Evolutionary conservation across 2,329 filamentous ascomycete species (phyloP), one percentile per base, ranked within the genome.

Genomic region (Diaporthe australafricana): DNA sequence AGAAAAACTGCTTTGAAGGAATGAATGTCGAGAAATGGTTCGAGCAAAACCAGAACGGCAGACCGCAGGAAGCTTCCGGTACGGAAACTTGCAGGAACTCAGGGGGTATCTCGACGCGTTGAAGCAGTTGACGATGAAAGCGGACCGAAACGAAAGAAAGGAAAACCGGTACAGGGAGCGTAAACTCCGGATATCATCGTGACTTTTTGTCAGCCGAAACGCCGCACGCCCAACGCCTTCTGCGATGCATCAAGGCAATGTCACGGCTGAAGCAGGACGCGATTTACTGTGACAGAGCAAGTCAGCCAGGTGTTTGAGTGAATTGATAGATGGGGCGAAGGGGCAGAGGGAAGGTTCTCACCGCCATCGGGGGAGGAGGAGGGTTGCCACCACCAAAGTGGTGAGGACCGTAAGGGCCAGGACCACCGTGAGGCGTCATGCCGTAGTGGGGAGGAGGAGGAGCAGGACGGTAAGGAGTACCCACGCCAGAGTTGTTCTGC

Each of bases 401-500:
- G 75, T 82, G 83, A 73, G 84, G 83, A 25, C 84, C 85, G 70
- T 84, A 85, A 67, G 81, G 82, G 65, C 83, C 84, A 75, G 85
- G 84, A 63, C 79, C 82, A 68, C 73, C 77, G 50, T 77, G 75
- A 50, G 83, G 83, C 45, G 77, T 74, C 81, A 85, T 84, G 71
- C 83, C 83, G 81, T 88, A 89, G 80, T 88, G 87, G 72, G 87
- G 87, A 52, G 87, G 87, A 57, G 87, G 87, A 70, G 96, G 96
- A 65, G 96, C 96, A 74, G 96, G 96, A 75, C 96, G 93, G 86
- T 99, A 98, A 72, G 96, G 96, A 77, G 96, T 98, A 76, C 96
- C 96, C 73, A 97, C 96, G 71, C 96, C 96, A 74, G 96, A 98
- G 88, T 99, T 99, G 91, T 98, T 99, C 88, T 99, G 96, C 70